These are phyloP conservation scores for Coelastrella sp. DNA, from an alignment of 139 green algal genomes.

Conservation along the genomic window DNA sequence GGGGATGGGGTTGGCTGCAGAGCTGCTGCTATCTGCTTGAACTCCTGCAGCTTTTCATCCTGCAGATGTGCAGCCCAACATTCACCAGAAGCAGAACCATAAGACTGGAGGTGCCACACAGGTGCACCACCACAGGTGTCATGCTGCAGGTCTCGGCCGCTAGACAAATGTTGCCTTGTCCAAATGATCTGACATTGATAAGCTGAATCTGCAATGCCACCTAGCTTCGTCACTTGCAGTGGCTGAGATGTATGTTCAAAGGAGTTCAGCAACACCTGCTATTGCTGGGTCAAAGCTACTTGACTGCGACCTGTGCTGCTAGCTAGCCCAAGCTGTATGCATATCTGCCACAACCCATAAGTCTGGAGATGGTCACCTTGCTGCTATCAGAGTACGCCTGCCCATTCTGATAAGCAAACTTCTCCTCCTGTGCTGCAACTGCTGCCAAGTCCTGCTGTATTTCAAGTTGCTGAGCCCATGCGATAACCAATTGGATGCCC, in stretches of 20 bases:
- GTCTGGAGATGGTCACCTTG: too few relatives aligned
- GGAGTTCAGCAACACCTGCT: too few relatives aligned
- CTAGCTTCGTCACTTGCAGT: too few relatives aligned
- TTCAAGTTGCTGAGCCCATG: slow-evolving; percentile 15
- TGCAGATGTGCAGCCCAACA: slow-evolving; percentile 5
- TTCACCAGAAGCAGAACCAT: too few relatives aligned
- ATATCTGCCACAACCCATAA: too few relatives aligned
- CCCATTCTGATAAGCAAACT: not conserved
- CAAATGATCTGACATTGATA: too few relatives aligned
- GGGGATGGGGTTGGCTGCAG: slow-evolving; percentile 18
- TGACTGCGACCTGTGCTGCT: not conserved
- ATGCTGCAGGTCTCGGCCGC: too few relatives aligned
- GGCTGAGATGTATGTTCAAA: too few relatives aligned
- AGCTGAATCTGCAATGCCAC: too few relatives aligned
- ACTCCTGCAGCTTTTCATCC: slow-evolving; percentile 40
- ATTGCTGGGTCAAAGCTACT: not conserved
- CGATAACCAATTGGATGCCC: slow-evolving; percentile 60
- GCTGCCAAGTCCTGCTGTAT: slow-evolving; percentile 37
- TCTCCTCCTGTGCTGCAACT: not conserved
- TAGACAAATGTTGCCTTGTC: too few relatives aligned
- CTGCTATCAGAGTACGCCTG: not conserved
- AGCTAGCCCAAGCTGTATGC: not conserved
- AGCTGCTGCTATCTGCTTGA: slow-evolving; percentile 44
- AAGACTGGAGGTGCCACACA: not conserved
- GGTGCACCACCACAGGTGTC: too few relatives aligned